These are phyloP conservation scores for Gamsiella multidivaricata DNA, from an alignment of 192 early-diverging fungal species.

Conservation along the genomic window DNA sequence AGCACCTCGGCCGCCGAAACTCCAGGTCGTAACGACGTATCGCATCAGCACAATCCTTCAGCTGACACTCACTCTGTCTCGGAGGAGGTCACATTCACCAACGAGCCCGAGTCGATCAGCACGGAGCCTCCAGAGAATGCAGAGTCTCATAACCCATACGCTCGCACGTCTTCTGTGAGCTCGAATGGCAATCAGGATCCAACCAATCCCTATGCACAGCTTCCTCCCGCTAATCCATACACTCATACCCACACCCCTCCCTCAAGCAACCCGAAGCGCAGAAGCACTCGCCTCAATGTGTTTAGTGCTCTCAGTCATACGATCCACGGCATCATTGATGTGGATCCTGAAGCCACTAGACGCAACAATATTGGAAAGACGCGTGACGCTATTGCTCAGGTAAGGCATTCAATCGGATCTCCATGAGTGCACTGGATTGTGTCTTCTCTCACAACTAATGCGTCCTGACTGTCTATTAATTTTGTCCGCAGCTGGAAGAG, in stretches of 20 bases:
- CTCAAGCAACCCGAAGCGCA: conserved; percentile 26
- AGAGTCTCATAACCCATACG: conserved; percentile 24
- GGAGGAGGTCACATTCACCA: conserved; percentile 41
- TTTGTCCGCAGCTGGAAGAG: conserved; percentile 79
- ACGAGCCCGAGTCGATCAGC: conserved; percentile 20
- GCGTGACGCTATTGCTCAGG: conserved; percentile 78
- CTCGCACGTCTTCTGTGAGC: conserved; percentile 8
- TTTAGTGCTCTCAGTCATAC: conserved; percentile 73
- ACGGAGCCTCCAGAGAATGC: conserved; percentile 7
- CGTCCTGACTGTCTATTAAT: too few relatives aligned
- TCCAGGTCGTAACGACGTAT: background rate
- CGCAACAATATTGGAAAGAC: conserved; percentile 90
- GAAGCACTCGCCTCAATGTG: conserved; percentile 60
- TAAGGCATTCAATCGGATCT: too few relatives aligned
- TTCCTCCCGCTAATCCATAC: conserved; percentile 37
- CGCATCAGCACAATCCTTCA: background rate
- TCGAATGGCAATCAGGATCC: background rate
- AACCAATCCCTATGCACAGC: conserved; percentile 29
- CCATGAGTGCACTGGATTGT: too few relatives aligned
- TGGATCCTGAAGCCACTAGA: conserved; percentile 90
- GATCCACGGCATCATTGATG: conserved; percentile 94
- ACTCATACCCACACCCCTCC: conserved; percentile 24
- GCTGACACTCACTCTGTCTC: conserved; percentile 24
- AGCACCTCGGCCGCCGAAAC: conserved; percentile 5
- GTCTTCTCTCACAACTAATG: too few relatives aligned